Evolutionary conservation across 2,329 filamentous ascomycete species (phyloP), one percentile per base, ranked within the genome.

Genomic region (Beauveria brongniartii): DNA sequence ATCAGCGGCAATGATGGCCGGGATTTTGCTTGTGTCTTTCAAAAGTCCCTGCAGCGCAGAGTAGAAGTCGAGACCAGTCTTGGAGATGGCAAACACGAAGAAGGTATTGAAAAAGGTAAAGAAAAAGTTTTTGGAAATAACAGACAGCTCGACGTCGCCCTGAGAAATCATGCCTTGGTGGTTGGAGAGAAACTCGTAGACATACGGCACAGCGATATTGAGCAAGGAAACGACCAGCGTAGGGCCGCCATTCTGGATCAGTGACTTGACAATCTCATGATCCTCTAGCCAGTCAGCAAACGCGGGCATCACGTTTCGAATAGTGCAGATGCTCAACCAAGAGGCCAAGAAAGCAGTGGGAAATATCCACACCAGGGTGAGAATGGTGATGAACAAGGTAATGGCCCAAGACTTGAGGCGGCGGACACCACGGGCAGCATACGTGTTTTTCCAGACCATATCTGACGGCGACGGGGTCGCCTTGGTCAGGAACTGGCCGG

Each of bases 21-120:
- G 90, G 58, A 97, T 87, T 57, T 83, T 84, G 6, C 87, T 89
- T 0, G 92, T 90, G 71, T 96, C 91, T 66, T 84, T 86, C 60
- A 96, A 80, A 10, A 88, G 84, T 53, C 93, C 83, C 59, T 85
- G 85, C 52, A 97, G 80, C 57, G 89, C 82, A 40, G 80, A 79
- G 74, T 86, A 86, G 69, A 96, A 90, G 59, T 87, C 85, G 44
- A 88, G 85, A 75, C 90, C 91, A 5, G 92, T 91, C 59, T 89
- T 90, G 51, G 96, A 90, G 28, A 94, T 82, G 1, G 93, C 95
- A 72, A 97, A 97, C 50, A 97, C 85, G 55, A 97, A 83, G 75
- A 99, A 99, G 61, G 97, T 91, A 75, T 99, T 99, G 83, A 99
- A 97, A 75, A 99, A 99, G 10, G 90, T 92, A 72, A 99, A 99